A percentile compares a stretch with the other conserved stretches of the same genome.
Conservation (phyloP, 2,329 filamentous ascomycete species). For the Aspergillus hortae region DNA sequence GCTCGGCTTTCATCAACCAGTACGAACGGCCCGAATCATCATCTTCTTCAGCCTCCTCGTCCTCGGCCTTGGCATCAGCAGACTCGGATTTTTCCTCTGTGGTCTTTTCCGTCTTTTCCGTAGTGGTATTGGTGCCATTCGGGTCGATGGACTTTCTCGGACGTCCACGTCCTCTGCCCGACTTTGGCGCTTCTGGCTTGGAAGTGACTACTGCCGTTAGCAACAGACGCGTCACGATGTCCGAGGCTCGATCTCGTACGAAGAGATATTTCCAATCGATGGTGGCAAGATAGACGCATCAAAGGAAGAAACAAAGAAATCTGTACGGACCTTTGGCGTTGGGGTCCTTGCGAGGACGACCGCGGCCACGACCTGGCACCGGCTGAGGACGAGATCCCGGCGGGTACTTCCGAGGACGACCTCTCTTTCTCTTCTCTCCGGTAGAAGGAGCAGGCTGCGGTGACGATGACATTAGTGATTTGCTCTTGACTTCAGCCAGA, state of each 20-base stretch:
- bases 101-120: conserved; percentile 11
- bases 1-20: conserved; percentile 86
- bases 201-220: conserved; percentile 11
- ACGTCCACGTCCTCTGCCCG: conserved; percentile 21
- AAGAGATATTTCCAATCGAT: not conserved
- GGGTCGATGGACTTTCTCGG: conserved; percentile 19
- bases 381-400: conserved; percentile 20
- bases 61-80: conserved; percentile 14
- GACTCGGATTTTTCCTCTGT: conserved; percentile 15
- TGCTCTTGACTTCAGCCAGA: not conserved
- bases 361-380: conserved; percentile 27
- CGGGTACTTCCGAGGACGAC: conserved; percentile 32
- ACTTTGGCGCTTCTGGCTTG: conserved; percentile 16
- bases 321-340: conserved; percentile 11
- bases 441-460: conserved; percentile 17
- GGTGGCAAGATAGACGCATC: not conserved
- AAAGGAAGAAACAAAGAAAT: not conserved
- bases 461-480: conserved; percentile 8
- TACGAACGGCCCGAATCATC: conserved; percentile 47
- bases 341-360: conserved; percentile 29
- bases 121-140: conserved; percentile 14
- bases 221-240: not conserved
- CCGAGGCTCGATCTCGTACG: too few species aligned
- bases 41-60: conserved; percentile 14
- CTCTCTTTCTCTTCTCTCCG: conserved; percentile 30